Conservation (phyloP, 768 basidiomycete species). For the Mrakia hoshinonis region DNA sequence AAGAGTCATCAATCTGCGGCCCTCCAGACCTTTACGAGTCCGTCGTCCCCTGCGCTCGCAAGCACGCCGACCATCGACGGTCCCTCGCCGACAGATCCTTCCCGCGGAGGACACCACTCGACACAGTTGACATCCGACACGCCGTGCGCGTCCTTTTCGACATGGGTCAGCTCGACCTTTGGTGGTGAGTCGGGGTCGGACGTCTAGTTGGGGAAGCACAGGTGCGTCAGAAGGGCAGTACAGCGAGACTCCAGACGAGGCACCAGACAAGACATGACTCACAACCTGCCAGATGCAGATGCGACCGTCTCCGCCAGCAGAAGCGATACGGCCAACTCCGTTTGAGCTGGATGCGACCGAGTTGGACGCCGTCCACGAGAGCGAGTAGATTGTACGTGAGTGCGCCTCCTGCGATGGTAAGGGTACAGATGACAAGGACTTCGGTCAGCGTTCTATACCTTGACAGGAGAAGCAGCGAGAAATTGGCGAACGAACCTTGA, state of each 20-base stretch:
- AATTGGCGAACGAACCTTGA: neutral
- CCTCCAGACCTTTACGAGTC: slow-evolving; percentile 69
- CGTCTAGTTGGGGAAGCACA: neutral
- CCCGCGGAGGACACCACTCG: slow-evolving; percentile 60
- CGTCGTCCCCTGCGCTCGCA: slow-evolving; percentile 52
- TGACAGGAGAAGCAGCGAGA: neutral
- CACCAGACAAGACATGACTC: neutral
- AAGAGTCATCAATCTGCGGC: neutral
- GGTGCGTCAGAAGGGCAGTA: neutral
- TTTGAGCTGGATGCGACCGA: slow-evolving; percentile 33
- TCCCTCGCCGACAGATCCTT: neutral
- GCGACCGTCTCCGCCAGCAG: slow-evolving; percentile 73
- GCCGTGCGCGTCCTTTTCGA: slow-evolving; percentile 60
- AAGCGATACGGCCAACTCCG: slow-evolving; percentile 72
- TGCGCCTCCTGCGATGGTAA: neutral
- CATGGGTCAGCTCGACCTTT: slow-evolving; percentile 47
- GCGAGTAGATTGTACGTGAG: slow-evolving; percentile 61
- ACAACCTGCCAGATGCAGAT: slow-evolving; percentile 70
- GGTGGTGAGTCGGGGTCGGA: neutral
- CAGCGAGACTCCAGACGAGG: neutral
- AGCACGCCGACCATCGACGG: neutral
- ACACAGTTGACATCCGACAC: slow-evolving; percentile 78
- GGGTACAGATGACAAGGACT: neutral
- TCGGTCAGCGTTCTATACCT: neutral
- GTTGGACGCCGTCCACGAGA: slow-evolving; percentile 54